These are phyloP conservation scores for Ophiocordyceps camponoti-rufipedis DNA, from an alignment of 2,329 filamentous ascomycete genomes.

Conservation along the genomic window DNA sequence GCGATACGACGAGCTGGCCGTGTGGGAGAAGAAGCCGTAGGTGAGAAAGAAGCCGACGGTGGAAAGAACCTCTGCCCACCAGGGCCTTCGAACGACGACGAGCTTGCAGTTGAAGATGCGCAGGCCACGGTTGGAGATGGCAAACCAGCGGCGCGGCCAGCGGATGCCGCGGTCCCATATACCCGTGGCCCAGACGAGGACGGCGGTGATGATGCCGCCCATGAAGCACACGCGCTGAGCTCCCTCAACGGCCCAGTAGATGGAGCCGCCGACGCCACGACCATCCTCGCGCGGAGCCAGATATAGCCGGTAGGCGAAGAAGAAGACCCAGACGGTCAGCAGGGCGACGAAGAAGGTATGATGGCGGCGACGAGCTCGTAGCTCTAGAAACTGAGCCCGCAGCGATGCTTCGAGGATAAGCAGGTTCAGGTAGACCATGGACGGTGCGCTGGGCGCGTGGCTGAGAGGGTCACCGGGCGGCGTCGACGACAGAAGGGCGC, in stretches of 20 bases:
- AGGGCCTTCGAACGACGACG: conserved; percentile 67
- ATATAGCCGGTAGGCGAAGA: conserved; percentile 82
- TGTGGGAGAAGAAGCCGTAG: conserved; percentile 52
- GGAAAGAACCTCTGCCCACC: conserved; percentile 61
- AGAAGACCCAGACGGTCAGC: conserved; percentile 60
- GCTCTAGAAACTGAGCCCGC: conserved; percentile 78
- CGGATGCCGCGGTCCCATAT: conserved; percentile 92
- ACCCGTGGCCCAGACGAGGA: conserved; percentile 83
- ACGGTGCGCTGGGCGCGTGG: conserved; percentile 72
- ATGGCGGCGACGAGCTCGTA: conserved; percentile 73
- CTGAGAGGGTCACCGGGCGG: conserved; percentile 50
- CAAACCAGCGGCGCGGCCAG: conserved; percentile 86
- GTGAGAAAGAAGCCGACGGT: conserved; percentile 63
- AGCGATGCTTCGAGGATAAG: conserved; percentile 91
- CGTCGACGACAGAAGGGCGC: background rate
- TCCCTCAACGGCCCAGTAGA: conserved; percentile 92
- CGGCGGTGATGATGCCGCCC: conserved; percentile 70
- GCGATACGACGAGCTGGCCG: conserved; percentile 52
- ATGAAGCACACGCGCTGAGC: conserved; percentile 82
- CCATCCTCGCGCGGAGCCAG: conserved; percentile 93
- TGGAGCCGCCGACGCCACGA: conserved; percentile 72
- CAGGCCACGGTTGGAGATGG: conserved; percentile 73
- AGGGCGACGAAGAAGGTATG: conserved; percentile 83
- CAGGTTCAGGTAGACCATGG: conserved; percentile 95
- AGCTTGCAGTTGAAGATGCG: conserved; percentile 93